Conservation (phyloP, 2,329 filamentous ascomycete species). For the Calonectria honghensis region DNA sequence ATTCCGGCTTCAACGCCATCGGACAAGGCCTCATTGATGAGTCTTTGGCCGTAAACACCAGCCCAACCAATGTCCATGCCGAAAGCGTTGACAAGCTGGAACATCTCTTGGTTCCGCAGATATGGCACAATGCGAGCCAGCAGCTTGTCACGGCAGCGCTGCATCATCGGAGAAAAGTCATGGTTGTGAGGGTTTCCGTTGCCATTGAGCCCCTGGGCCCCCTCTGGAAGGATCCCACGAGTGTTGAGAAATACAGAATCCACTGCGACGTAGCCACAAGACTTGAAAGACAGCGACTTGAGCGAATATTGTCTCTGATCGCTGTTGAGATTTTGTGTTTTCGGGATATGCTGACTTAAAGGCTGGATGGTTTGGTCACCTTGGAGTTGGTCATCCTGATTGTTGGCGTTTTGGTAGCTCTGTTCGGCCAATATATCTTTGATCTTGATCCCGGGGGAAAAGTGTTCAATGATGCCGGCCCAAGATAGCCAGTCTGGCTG, state of each 20-base stretch:
- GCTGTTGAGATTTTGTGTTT: conserved; percentile 42
- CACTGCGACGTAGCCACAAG: conserved; percentile 76
- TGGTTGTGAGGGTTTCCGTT: conserved; percentile 51
- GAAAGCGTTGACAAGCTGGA: conserved; percentile 57
- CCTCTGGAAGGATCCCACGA: conserved; percentile 57
- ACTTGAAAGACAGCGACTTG: conserved; percentile 70
- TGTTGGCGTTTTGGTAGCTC: conserved; percentile 30
- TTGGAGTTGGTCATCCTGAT: conserved; percentile 14
- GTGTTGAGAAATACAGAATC: conserved; percentile 61
- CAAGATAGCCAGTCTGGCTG: conserved; percentile 61
- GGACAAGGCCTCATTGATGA: conserved; percentile 57
- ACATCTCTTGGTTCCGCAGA: conserved; percentile 56
- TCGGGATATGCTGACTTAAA: conserved; percentile 51
- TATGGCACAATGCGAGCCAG: conserved; percentile 60
- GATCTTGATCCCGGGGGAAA: conserved; percentile 62
- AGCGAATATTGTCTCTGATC: conserved; percentile 59
- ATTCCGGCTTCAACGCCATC: conserved; percentile 62
- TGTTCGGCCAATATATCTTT: conserved; percentile 44
- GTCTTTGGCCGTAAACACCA: conserved; percentile 56
- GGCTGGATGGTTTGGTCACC: conserved; percentile 35
- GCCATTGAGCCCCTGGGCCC: conserved; percentile 48
- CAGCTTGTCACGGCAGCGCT: conserved; percentile 60
- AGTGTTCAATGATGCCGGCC: conserved; percentile 65
- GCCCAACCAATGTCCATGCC: conserved; percentile 63
- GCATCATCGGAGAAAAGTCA: conserved; percentile 58